A percentile compares a stretch with the other conserved stretches of the same genome.
phyloP scores from a whole-genome alignment of 805 yeast species.

The Lachancea sp. region DNA sequence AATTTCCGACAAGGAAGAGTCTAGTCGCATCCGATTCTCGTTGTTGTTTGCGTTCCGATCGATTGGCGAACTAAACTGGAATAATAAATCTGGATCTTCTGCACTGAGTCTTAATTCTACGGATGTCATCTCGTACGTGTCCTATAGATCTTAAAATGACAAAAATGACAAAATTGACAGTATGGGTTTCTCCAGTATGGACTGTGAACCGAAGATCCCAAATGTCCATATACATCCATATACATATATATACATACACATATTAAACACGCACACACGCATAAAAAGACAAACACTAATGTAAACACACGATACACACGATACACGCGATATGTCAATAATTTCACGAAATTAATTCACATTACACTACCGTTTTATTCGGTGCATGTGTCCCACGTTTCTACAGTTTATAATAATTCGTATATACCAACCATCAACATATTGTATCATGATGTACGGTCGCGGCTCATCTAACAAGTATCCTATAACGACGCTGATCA shows the following conservation, averaged over 20 bases:
- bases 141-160: not conserved
- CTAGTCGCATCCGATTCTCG: not conserved
- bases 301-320: too few species aligned
- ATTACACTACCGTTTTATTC: not conserved
- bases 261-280: not conserved
- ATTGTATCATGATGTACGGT: too few species aligned
- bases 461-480: too few species aligned
- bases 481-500: too few species aligned
- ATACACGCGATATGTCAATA: too few species aligned
- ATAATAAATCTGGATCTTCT: conserved; percentile 11
- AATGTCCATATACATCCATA: too few species aligned
- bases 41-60: not conserved
- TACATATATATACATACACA: not conserved
- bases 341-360: not conserved
- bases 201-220: too few species aligned
- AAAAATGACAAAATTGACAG: too few species aligned
- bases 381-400: not conserved
- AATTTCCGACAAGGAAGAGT: too few species aligned
- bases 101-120: not conserved
- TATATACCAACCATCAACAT: too few species aligned
- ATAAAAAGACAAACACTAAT: too few species aligned
- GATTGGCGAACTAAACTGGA: conserved; percentile 16
- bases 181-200: too few species aligned
- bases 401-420: not conserved
- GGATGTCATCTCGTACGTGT: conserved; percentile 1